Percentiles rank a stretch among this genome's conserved stretches.
phyloP scores from a whole-genome alignment of 2,329 filamentous ascomycete genomes.

The Arthrocladium fulminans region DNA sequence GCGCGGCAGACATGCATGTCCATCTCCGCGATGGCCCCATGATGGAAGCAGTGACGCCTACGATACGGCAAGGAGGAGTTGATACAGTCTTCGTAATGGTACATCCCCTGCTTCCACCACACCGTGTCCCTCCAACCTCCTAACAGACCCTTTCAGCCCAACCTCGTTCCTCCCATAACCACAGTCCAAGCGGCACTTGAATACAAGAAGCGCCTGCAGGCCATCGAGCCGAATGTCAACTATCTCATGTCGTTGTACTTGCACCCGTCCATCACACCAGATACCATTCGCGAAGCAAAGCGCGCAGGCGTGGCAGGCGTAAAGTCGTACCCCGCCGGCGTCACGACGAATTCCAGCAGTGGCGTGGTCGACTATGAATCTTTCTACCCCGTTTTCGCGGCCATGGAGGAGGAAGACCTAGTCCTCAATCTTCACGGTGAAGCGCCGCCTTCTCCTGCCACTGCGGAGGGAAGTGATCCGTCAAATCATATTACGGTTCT shows the following conservation, averaged over 20 bases:
- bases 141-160: slow-evolving; percentile 41
- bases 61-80: slow-evolving; percentile 51
- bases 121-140: slow-evolving; percentile 30
- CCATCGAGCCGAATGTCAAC: slow-evolving; percentile 53
- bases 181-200: slow-evolving; percentile 55
- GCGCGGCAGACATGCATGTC: slow-evolving; percentile 29
- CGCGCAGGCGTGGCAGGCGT: slow-evolving; percentile 60
- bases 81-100: slow-evolving; percentile 53
- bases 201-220: slow-evolving; percentile 54
- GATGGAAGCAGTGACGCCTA: slow-evolving; percentile 46
- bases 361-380: slow-evolving; percentile 38
- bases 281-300: slow-evolving; percentile 64
- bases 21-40: slow-evolving; percentile 46
- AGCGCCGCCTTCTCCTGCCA: slow-evolving; percentile 40
- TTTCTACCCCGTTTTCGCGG: slow-evolving; percentile 60
- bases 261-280: slow-evolving; percentile 56
- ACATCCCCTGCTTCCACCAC: slow-evolving; percentile 20
- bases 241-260: slow-evolving; percentile 68
- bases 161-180: slow-evolving; percentile 55
- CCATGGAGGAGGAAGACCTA: slow-evolving; percentile 76
- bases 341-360: slow-evolving; percentile 50
- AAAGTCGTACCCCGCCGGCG: slow-evolving; percentile 35
- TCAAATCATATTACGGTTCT: slow-evolving; percentile 44
- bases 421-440: slow-evolving; percentile 94
- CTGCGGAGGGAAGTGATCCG: slow-evolving; percentile 1